Evolutionary conservation across 495 filamentous ascomycete genomes (phyloP).

Genomic region (Penicillium ucsense): DNA sequence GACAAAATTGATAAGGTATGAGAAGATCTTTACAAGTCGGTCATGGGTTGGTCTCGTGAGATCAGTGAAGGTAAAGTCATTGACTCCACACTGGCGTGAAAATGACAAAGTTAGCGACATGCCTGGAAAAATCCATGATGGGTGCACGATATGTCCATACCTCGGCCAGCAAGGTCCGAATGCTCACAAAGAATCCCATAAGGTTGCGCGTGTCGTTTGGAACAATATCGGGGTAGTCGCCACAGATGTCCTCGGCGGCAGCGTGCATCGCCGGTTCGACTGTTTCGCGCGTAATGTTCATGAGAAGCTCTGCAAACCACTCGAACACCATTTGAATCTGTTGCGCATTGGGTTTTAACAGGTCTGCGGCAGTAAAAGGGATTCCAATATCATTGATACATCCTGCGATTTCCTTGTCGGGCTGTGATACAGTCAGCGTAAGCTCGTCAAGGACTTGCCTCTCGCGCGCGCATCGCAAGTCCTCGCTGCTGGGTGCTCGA

Average conservation of each 20-base stretch:
- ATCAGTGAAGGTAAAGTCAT: constrained; percentile 87
- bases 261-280: constrained; percentile 92
- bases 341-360: constrained; percentile 85
- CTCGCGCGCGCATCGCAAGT: too few relatives aligned
- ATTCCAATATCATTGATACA: constrained; percentile 97
- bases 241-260: constrained; percentile 74
- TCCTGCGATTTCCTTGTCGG: constrained; percentile 83
- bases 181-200: constrained; percentile 81
- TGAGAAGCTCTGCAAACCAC: constrained; percentile 88
- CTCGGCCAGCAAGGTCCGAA: constrained; percentile 68
- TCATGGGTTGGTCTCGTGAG: constrained; percentile 79
- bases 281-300: constrained; percentile 82
- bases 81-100: constrained; percentile 59
- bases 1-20: constrained; percentile 96
- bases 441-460: not conserved
- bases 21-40: constrained; percentile 83
- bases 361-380: constrained; percentile 74
- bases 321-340: constrained; percentile 95
- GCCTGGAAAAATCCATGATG: too few relatives aligned
- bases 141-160: constrained; percentile 17
- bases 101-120: not conserved
- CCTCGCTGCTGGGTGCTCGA: not conserved
- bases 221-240: constrained; percentile 71
- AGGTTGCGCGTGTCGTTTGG: constrained; percentile 80
- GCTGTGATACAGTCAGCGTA: constrained; percentile 28